These are phyloP conservation scores for Aspergillus hortae DNA, from an alignment of 2,329 filamentous ascomycete species.

Conservation along the genomic window DNA sequence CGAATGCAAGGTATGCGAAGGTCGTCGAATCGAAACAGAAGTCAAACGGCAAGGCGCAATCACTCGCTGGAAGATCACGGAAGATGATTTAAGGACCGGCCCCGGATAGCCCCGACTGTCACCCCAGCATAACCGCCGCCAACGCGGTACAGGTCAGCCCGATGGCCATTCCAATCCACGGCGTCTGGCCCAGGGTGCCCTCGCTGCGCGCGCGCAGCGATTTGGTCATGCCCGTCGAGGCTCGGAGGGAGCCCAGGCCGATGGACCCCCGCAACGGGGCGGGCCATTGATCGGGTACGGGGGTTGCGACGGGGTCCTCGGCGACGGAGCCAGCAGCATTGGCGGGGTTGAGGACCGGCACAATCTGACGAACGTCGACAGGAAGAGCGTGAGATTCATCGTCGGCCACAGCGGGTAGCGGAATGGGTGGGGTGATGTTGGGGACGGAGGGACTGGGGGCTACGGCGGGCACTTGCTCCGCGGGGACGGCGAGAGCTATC, in stretches of 20 bases:
- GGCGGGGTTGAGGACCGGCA: conserved; percentile 2
- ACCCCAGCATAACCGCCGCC: conserved; percentile 38
- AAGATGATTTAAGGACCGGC: not conserved
- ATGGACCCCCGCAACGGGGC: conserved; percentile 24
- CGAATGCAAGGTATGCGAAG: conserved; percentile 13
- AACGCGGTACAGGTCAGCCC: conserved; percentile 37
- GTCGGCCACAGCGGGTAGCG: conserved; percentile 10
- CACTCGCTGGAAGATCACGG: not conserved
- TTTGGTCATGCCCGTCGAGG: conserved; percentile 20
- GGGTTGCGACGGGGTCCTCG: conserved; percentile 12
- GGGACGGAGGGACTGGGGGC: conserved; percentile 15
- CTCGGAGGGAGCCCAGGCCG: conserved; percentile 25
- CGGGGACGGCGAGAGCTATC: conserved; percentile 18
- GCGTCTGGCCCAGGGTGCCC: conserved; percentile 36
- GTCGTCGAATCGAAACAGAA: not conserved
- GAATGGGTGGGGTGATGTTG: conserved; percentile 13
- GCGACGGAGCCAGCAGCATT: not conserved
- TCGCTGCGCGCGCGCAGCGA: conserved; percentile 34
- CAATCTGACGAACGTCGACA: conserved; percentile 9
- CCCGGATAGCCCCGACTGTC: not conserved
- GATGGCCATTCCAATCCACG: conserved; percentile 42
- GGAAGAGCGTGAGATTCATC: conserved; percentile 5
- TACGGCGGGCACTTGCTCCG: conserved; percentile 27
- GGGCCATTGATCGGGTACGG: conserved; percentile 29
- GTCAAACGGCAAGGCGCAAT: not conserved